Base-by-base conservation (phyloP, 2,329 filamentous ascomycete genomes). In the Ophiosphaerella narmari region DNA sequence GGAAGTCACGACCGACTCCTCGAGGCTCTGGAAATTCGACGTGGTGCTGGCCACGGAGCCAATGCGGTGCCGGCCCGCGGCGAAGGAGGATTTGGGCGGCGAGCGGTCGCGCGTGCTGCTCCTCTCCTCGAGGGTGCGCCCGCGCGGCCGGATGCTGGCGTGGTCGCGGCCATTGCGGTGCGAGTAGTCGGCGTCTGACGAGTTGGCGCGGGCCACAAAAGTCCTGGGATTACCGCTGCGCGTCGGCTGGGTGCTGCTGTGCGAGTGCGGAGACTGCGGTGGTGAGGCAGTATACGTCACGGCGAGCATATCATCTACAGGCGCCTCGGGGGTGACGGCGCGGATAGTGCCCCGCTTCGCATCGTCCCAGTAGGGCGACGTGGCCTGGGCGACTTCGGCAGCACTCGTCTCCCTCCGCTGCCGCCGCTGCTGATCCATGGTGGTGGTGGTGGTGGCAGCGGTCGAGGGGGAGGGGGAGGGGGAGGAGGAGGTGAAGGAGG, bases 31-130 rank as follows among this genome's bases (percentile, higher is more conserved):
- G 41, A 80, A 78, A 42, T 79, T 77, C 40, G 82, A 77, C 4
- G 84, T 82, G 44, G 46, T 50, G 32, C 86, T 87, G 60, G 87
- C 86, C 60, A 90, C 83, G 24, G 88, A 90, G 42, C 87, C 86
- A 37, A 90, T 83, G 43, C 87, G 81, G 61, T 86, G 83, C 43
- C 87, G 82, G 59, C 75, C 79, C 8, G 48, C 74, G 39, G 71
- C 65, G 36, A 72, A 74, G 37, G 75, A 61, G 39, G 18, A 5
- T 21, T 68, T 68, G 29, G 74, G 65, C n/a, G 78, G 73, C 12
- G 72, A 75, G 33, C 63, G 65, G 43, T 77, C 75, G 41, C 75
- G 63, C 7, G 70, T 67, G 51, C 54, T 57, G 51, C 54, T 57
- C 34, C 73, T 62, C 54, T 78, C 78, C 40, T 81, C 79, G 44